Evolutionary conservation across 2,329 filamentous ascomycete genomes (phyloP).

Genomic region (Fusarium guadeloupense): DNA sequence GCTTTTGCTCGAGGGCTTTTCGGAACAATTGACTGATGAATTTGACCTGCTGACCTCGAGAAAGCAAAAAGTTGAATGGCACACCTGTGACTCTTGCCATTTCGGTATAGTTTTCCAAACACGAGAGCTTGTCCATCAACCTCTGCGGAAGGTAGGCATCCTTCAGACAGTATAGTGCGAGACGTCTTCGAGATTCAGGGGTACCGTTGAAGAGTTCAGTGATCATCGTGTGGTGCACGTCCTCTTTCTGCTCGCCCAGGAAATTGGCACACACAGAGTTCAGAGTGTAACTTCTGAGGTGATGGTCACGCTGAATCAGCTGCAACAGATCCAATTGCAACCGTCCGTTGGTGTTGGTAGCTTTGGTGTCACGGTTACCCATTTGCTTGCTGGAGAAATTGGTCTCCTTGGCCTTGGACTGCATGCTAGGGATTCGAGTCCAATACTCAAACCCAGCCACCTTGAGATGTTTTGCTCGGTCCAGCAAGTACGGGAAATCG

Average conservation of each 20-base stretch:
- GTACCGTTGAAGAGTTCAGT: slow-evolving; percentile 98
- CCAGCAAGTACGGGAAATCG: slow-evolving; percentile 95
- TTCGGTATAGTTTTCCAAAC: slow-evolving; percentile 98
- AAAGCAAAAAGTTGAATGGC: slow-evolving; percentile 92
- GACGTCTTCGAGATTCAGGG: slow-evolving; percentile 85
- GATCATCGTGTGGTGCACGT: slow-evolving; percentile 99
- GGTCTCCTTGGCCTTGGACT: slow-evolving; percentile 77
- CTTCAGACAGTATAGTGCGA: slow-evolving; percentile 96
- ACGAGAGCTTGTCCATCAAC: slow-evolving; percentile 96
- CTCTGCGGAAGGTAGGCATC: slow-evolving; percentile 95
- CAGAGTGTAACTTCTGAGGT: slow-evolving; percentile 93
- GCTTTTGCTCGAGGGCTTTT: slow-evolving; percentile 90
- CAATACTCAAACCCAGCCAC: slow-evolving; percentile 84
- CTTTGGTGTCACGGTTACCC: slow-evolving; percentile 93
- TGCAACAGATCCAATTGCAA: slow-evolving; percentile 95
- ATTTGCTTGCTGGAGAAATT: slow-evolving; percentile 99
- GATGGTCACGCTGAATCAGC: slow-evolving; percentile 91
- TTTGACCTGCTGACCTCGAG: slow-evolving; percentile 94
- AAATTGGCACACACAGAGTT: slow-evolving; percentile 98
- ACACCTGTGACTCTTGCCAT: slow-evolving; percentile 99
- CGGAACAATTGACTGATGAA: slow-evolving; percentile 98
- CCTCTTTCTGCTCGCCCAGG: slow-evolving; percentile 95
- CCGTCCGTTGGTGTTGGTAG: slow-evolving; percentile 93
- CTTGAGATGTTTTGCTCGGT: slow-evolving; percentile 86
- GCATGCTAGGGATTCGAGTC: slow-evolving; percentile 78